phyloP scores from a whole-genome alignment of 73 alveolate species.

The Blepharisma japonicum region DNA sequence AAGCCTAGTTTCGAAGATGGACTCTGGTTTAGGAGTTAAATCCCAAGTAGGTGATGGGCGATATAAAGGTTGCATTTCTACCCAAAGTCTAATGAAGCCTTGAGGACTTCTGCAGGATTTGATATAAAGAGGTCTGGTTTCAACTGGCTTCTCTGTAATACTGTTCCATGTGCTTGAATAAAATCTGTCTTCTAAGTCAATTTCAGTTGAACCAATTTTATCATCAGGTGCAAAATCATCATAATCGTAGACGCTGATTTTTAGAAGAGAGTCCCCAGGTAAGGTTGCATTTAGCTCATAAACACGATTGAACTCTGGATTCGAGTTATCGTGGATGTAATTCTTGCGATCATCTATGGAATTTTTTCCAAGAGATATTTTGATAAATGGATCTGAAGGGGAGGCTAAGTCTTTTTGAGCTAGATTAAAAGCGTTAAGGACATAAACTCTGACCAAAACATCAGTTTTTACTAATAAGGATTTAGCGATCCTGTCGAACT shows the following conservation, averaged over 20 bases:
- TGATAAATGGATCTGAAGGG: slow-evolving; percentile 92
- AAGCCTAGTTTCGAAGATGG: slow-evolving; percentile 82
- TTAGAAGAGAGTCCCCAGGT: slow-evolving; percentile 93
- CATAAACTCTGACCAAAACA: slow-evolving; percentile 79
- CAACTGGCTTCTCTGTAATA: slow-evolving; percentile 87
- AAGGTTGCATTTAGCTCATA: slow-evolving; percentile 82
- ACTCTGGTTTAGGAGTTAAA: slow-evolving; percentile 78
- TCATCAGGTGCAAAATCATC: slow-evolving; percentile 94
- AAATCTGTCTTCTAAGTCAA: slow-evolving; percentile 97
- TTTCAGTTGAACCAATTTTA: slow-evolving; percentile 83
- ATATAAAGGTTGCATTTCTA: slow-evolving; percentile 76
- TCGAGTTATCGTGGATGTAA: slow-evolving; percentile 55
- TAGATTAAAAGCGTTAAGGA: slow-evolving; percentile 77
- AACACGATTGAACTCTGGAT: slow-evolving; percentile 78
- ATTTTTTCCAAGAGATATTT: slow-evolving; percentile 72
- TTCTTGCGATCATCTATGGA: slow-evolving; percentile 49
- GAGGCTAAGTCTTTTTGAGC: slow-evolving; percentile 85
- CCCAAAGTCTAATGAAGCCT: slow-evolving; percentile 89
- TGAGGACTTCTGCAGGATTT: slow-evolving; percentile 77
- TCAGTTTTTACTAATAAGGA: slow-evolving; percentile 53
- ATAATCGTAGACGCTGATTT: slow-evolving; percentile 88
- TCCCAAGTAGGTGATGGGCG: slow-evolving; percentile 75
- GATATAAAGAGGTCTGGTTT: slow-evolving; percentile 78
- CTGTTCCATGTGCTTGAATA: slow-evolving; percentile 85
- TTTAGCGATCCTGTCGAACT: slow-evolving; percentile 34